Evolutionary conservation across 2,329 filamentous ascomycete species (phyloP), one percentile per base, ranked within the genome.

Genomic region (Hirsutella minnesotensis): DNA sequence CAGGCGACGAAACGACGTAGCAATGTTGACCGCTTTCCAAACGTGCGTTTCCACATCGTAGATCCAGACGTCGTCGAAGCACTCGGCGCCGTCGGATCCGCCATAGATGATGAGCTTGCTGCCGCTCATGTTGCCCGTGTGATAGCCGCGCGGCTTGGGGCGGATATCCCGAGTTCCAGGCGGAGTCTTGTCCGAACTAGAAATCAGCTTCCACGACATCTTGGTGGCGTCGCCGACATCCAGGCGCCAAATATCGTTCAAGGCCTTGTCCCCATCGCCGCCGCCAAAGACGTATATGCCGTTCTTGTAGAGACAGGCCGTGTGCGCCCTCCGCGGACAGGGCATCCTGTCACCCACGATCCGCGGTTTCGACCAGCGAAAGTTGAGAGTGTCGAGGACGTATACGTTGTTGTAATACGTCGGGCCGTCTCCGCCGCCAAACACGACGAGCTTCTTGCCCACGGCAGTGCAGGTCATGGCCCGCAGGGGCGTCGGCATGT

Each of bases 391-490:
- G 54, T 84, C 80, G n/a, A 83, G 67, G 38, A 84, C 77, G 56
- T 83, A 83, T 18, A 84, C 73, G 51, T 83, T 78, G 53, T 83
- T 83, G 59, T 83, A 83, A 59, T 84, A 84, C 20, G 77, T 73
- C 0, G 79, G 79, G 0, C 80, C 80, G 52, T 84, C 80, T 44
- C 80, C 80, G 37, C 80, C 80, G 42, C 80, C 80, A 54, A 84
- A 83, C 2, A 84, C 69, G 36, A 84, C 72, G 22, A 84, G 67
- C 59, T 81, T 83, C 65, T 82, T 82, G 50, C 78, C 78, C 18
- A 83, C 78, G 20, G 79, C 78, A 4, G 80, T 84, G 55, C 77
- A 82, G 5, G 80, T 83, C 80, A 84, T 84, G 50, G 80, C 80
- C 33, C 80, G 70, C 47, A 84, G 63, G 13, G 79, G 79, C 43